Percentiles rank a stretch among this genome's conserved stretches.
Evolutionary conservation across 83 land plant genomes (phyloP).

Genomic region (Larix sibirica): DNA sequence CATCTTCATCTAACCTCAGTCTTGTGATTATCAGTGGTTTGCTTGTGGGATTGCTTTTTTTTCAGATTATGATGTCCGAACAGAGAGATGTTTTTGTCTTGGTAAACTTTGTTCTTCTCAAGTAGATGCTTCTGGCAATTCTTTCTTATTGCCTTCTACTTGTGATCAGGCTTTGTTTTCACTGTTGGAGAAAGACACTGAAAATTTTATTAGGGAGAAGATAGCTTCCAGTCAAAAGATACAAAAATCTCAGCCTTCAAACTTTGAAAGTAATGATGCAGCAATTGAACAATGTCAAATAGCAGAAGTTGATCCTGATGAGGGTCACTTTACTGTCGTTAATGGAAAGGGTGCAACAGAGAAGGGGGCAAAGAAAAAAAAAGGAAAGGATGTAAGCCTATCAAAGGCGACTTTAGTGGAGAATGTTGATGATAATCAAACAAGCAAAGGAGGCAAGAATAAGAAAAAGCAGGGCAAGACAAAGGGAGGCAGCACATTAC

Average conservation of each 20-base stretch:
- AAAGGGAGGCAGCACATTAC: constrained; percentile 34
- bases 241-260: not conserved
- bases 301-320: constrained; percentile 21
- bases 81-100: not conserved
- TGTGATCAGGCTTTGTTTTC: constrained; percentile 44
- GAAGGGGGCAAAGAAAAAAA: constrained; percentile 61
- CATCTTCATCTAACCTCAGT: not conserved
- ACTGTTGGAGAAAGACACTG: constrained; percentile 58
- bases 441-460: constrained; percentile 31
- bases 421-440: constrained; percentile 33
- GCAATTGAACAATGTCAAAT: constrained; percentile 26
- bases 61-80: not conserved
- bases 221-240: constrained; percentile 15
- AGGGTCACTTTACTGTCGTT: constrained; percentile 18
- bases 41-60: not conserved
- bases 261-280: constrained; percentile 21
- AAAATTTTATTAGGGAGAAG: constrained; percentile 26
- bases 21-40: not conserved
- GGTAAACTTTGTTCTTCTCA: not conserved
- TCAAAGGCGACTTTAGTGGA: constrained; percentile 23
- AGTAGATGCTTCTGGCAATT: not conserved
- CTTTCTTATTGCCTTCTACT: not conserved
- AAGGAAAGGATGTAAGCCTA: constrained; percentile 37
- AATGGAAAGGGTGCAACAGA: constrained; percentile 21
- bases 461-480: constrained; percentile 58